phyloP scores from a whole-genome alignment of 768 basidiomycete genomes.

The Podaxis pistillaris region DNA sequence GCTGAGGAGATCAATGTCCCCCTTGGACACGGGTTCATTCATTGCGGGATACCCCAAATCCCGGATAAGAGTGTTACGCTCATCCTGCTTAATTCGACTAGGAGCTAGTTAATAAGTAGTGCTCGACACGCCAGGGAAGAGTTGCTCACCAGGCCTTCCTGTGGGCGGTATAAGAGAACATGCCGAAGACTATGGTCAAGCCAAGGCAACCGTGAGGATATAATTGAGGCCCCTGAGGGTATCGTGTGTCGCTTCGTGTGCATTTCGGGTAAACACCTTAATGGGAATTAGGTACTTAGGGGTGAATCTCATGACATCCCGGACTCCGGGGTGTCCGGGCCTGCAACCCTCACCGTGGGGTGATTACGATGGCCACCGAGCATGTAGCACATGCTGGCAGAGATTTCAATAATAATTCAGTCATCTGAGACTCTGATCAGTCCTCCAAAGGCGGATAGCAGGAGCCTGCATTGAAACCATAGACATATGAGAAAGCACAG shows the following conservation, averaged over 20 bases:
- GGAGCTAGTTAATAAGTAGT: not conserved
- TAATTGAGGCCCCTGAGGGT: not conserved
- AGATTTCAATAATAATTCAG: no score
- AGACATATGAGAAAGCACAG: no score
- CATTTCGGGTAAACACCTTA: no score
- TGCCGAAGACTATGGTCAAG: not conserved
- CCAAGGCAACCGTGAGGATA: not conserved
- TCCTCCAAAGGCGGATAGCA: no score
- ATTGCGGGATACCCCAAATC: slow-evolving; percentile 23
- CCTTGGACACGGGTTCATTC: slow-evolving; percentile 25
- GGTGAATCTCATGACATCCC: not conserved
- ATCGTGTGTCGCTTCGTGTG: no score
- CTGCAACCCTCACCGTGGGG: no score
- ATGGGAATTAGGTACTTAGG: not conserved
- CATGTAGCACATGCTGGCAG: no score
- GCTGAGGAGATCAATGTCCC: slow-evolving; percentile 29
- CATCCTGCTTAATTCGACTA: slow-evolving; percentile 34
- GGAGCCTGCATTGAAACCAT: no score
- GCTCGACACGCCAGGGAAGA: not conserved
- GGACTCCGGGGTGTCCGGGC: not conserved
- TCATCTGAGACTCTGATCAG: no score
- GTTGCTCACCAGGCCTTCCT: slow-evolving; percentile 33
- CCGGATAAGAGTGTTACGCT: slow-evolving; percentile 30
- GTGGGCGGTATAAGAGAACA: slow-evolving; percentile 37
- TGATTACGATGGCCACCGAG: no score